Base-by-base conservation (phyloP, 208 protist genomes). In the Acanthamoeba sp. region DNA sequence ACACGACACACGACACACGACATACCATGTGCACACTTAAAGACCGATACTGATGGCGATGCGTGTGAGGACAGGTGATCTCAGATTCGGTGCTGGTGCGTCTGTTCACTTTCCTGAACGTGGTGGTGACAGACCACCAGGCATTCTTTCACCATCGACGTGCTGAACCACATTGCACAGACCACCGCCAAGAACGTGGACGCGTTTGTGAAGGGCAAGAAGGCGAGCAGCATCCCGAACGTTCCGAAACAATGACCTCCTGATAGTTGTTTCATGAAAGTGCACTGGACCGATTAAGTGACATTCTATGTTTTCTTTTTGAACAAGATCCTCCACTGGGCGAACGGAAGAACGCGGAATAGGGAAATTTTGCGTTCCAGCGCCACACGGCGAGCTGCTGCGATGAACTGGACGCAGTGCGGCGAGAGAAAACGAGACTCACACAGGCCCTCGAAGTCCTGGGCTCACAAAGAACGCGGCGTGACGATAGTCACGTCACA, bases 131-230 rank as follows among this genome's bases (percentile, higher is more conserved):
- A 6, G 82, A 57, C 55, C 96, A 96, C 93, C 88, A 96, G 93
- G 96, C 96, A 27, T 97, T 97, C 91, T 96, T n/a, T 96, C 34
- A 97, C 96, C 34, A 52, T 73, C 27, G 91, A 97, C 42, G 96
- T 96, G 7, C 36, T 97, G 10, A n/a, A 50, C 48, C 32, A 59
- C 24, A 97, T 97, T 57, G 95, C 94, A 18, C 4, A 93, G 18
- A 85, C 52, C 0, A 97, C 96, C 22, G 6, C 96, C 20, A 34
- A 94, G 22, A 97, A 96, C 59, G 24, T 96, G 0, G n/a, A 12
- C 20, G 55, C 76, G 45, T 95, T 87, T 29, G 36, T 94, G 16
- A 22, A 85, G n/a, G 71, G 71, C 69, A 94, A 94, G 71, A 59
- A n/a, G 76, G 66, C 29, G 91, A 94, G 32, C 7, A 92, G 24